Evolutionary conservation across 176 grass and related monocot genomes (phyloP).

Genomic region (Zea mays): Zm-B73-REFERENCE-NAM-5.0 NC_050105.1:143192001-143192500

Average conservation of each 20-base stretch:
- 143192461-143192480: neutral
- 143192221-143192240: slow-evolving; percentile 26
- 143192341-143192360: slow-evolving; percentile 97
- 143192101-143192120: slow-evolving; percentile 12
- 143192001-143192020: slow-evolving; percentile 54
- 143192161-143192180: slow-evolving; percentile 14
- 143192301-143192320: slow-evolving; percentile 65
- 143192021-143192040: slow-evolving; percentile 18
- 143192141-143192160: slow-evolving; percentile 37
- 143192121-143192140: slow-evolving; percentile 47
- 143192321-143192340: slow-evolving; percentile 84
- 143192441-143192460: slow-evolving; percentile 90
- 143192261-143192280: slow-evolving; percentile 51
- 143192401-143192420: slow-evolving; percentile 97
- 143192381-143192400: slow-evolving; percentile 82
- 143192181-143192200: neutral
- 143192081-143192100: neutral
- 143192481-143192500: neutral
- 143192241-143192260: slow-evolving; percentile 72
- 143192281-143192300: slow-evolving; percentile 72
- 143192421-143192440: slow-evolving; percentile 92
- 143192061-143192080: neutral
- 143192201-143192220: neutral
- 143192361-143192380: slow-evolving; percentile 99
- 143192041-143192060: neutral